Evolutionary conservation across 257 asterid species (phyloP).

Genomic region (Euphrasia confusa): DNA sequence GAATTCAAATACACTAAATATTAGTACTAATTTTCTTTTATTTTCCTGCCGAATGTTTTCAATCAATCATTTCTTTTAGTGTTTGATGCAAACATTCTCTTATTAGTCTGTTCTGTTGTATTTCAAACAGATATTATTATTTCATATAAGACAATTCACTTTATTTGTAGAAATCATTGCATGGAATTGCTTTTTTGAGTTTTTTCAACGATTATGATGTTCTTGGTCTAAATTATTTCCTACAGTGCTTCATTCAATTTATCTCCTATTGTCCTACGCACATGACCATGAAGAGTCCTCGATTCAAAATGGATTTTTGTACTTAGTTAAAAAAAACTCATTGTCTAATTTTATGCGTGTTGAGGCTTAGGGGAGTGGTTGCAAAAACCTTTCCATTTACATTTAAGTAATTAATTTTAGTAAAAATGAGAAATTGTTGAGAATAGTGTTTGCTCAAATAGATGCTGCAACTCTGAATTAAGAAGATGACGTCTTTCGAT

Average conservation of each 20-base stretch:
- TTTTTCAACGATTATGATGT: not conserved
- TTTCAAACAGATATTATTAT: not conserved
- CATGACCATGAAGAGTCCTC: conserved; percentile 28
- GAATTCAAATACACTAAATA: not conserved
- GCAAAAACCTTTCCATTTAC: too few relatives aligned
- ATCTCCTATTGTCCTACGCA: conserved; percentile 30
- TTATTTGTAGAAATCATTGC: not conserved
- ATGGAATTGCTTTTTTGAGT: not conserved
- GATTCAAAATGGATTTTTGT: conserved; percentile 20
- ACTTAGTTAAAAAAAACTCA: too few relatives aligned
- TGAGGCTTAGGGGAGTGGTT: too few relatives aligned
- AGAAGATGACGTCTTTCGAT: too few relatives aligned
- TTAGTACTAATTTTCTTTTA: not conserved
- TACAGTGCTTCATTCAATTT: conserved; percentile 50
- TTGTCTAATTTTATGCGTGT: too few relatives aligned
- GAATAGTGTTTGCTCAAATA: too few relatives aligned
- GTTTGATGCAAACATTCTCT: not conserved
- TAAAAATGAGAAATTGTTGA: too few relatives aligned
- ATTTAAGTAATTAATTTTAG: too few relatives aligned
- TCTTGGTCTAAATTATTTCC: conserved; percentile 12
- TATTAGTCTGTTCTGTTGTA: not conserved
- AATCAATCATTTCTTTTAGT: not conserved
- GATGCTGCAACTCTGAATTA: too few relatives aligned
- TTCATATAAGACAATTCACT: not conserved
- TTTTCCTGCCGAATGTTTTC: not conserved